Percentiles rank a stretch among this genome's conserved stretches.
These are phyloP conservation scores for Populus pruinosa DNA, from an alignment of 345 rosid species.

Conservation along the genomic window DNA sequence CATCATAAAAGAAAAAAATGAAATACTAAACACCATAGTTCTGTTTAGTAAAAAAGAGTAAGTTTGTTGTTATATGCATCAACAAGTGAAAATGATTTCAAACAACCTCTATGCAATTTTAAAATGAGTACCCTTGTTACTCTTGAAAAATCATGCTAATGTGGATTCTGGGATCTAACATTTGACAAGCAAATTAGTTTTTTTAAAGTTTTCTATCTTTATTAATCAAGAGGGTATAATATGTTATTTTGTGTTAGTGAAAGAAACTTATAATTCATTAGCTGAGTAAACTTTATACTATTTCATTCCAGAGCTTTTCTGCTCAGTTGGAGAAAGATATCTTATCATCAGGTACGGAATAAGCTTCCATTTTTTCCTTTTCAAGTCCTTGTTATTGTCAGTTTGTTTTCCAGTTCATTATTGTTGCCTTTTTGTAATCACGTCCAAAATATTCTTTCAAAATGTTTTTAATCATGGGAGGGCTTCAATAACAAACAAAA, in stretches of 20 bases:
- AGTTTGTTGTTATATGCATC: neutral
- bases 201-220: neutral
- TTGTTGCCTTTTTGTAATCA: neutral
- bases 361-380: conserved; percentile 8
- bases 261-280: conserved; percentile 3
- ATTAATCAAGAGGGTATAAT: neutral
- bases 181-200: neutral
- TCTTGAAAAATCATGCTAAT: neutral
- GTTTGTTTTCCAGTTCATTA: neutral
- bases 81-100: neutral
- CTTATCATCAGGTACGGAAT: conserved; percentile 63
- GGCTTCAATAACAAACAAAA: neutral
- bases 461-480: neutral
- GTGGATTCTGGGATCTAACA: neutral
- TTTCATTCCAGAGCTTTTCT: conserved; percentile 77
- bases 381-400: neutral
- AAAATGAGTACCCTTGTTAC: neutral
- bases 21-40: neutral
- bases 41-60: neutral
- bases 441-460: neutral
- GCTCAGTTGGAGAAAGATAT: conserved; percentile 94
- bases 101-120: neutral
- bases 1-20: neutral
- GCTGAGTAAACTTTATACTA: conserved; percentile 11
- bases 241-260: neutral